Evolutionary conservation across 345 rosid genomes (phyloP).

Genomic region (Melastoma malabathricum): DNA sequence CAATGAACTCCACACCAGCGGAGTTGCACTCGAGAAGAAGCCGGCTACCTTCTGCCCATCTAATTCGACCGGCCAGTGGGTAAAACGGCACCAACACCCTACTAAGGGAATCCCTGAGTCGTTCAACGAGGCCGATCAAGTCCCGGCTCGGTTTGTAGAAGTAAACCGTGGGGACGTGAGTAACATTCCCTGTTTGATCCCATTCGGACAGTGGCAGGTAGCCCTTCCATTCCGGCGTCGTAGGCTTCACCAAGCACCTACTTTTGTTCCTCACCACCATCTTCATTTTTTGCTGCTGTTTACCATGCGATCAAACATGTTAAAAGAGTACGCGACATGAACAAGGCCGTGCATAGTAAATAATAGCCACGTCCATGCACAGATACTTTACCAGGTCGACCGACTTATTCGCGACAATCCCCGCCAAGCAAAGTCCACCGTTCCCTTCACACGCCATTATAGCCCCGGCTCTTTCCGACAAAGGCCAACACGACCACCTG

Average conservation of each 20-base stretch:
- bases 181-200: conserved; percentile 41
- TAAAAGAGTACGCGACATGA: too few species aligned
- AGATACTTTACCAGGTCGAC: too few species aligned
- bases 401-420: too few species aligned
- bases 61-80: conserved; percentile 44
- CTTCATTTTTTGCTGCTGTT: neutral
- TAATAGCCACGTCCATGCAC: too few species aligned
- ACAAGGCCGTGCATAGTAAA: too few species aligned
- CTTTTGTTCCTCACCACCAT: conserved; percentile 12
- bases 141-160: conserved; percentile 22
- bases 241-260: conserved; percentile 21
- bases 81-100: conserved; percentile 32
- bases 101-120: conserved; percentile 23
- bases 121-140: conserved; percentile 10
- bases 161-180: conserved; percentile 43
- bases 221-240: conserved; percentile 26
- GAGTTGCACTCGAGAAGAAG: conserved; percentile 39
- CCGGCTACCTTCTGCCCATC: conserved; percentile 11
- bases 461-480: too few species aligned
- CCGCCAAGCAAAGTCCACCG: too few species aligned
- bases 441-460: too few species aligned
- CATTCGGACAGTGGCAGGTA: conserved; percentile 26
- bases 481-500: too few species aligned
- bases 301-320: too few species aligned
- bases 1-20: conserved; percentile 22